Base-by-base conservation (phyloP, 257 asterid genomes). In the Jacaranda mimosifolia region DNA sequence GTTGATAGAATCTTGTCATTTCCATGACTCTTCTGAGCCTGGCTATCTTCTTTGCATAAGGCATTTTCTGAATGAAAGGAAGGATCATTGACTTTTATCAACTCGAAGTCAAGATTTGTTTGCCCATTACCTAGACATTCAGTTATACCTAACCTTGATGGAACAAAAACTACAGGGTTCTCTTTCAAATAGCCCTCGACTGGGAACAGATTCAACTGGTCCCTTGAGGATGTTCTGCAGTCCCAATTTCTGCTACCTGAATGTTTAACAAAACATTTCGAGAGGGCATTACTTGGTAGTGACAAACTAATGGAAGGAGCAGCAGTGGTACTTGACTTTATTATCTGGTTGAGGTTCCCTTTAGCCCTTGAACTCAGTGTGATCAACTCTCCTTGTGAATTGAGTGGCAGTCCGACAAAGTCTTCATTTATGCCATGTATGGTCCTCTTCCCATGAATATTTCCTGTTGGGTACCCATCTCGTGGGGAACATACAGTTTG, bases 371-470 rank as follows among this genome's bases (percentile, higher is more conserved):
- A 83, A 72, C 78, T 81, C 75, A 74, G 35, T 70, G 78, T 70
- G 59, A 86, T 84, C 40, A 89, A 71, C 81, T 83, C 89, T 79
- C 94, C 91, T 12, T 83, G 89, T 19, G 92, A 89, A 69, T 86
- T 89, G 68, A 89, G 88, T 49, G 92, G 92, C 85, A 87, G 84
- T 10, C 92, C 85, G 58, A 87, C 53, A 68, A 72, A 77, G 68
- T 74, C 67, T 45, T 77, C 85, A 35, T 70, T 78, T 62, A 52
- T 21, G 42, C 77, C 82, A 40, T 70, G 63, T 36, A 59, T 32
- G 70, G 80, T 64, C 55, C 67, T 82, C 68, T 83, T 76, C 77
- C 78, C 83, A 63, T 45, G 21, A 62, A 73, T 26, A 46, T 75
- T 43, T 42, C 49, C 77, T 60, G 77, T 36, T 58, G 74, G 84